Evolutionary conservation across 2,329 filamentous ascomycete genomes (phyloP).

Genomic region (Exophiala calicioides): DNA sequence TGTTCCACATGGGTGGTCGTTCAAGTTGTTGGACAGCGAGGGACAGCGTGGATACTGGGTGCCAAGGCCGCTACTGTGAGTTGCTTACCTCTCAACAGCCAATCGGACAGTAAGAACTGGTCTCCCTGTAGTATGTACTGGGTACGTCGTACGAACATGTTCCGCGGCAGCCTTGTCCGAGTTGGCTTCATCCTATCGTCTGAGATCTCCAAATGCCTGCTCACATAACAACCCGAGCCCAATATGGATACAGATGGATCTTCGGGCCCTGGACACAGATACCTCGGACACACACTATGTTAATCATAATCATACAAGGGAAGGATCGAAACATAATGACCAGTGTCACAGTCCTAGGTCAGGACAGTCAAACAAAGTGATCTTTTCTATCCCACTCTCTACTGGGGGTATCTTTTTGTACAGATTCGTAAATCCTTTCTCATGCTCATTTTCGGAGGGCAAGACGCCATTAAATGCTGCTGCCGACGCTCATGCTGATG

Average conservation of each 20-base stretch:
- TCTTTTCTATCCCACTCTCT: not conserved
- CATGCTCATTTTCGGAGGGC: constrained; percentile 7
- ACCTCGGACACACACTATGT: no score
- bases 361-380: not conserved
- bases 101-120: constrained; percentile 4
- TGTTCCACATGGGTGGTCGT: no score
- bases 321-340: not conserved
- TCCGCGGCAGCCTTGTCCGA: constrained; percentile 4
- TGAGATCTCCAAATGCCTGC: no score
- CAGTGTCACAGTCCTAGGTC: no score
- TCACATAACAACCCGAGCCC: no score
- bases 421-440: constrained; percentile 1
- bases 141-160: no score
- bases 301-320: not conserved
- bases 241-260: no score
- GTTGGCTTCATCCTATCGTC: no score
- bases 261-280: no score
- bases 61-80: not conserved
- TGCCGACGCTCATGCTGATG: constrained; percentile 4
- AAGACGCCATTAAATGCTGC: constrained; percentile 11
- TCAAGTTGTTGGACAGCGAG: not conserved
- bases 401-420: not conserved
- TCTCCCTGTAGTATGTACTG: no score
- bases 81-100: constrained; percentile 5
- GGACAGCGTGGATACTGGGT: not conserved